phyloP scores from a whole-genome alignment of 306 rosid genomes.

The Glycine soja region DNA sequence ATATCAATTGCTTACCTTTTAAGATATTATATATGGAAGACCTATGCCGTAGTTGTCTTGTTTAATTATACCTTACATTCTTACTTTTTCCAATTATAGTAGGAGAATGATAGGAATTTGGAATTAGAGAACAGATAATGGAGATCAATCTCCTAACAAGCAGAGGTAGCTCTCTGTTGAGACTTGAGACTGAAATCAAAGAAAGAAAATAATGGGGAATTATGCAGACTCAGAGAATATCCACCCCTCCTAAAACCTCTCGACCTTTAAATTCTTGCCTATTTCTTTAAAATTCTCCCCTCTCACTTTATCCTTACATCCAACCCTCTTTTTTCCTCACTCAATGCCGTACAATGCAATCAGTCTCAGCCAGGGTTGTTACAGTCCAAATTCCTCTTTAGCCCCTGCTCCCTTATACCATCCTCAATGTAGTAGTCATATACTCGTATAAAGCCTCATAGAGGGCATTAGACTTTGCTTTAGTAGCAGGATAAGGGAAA shows the following conservation, averaged over 20 bases:
- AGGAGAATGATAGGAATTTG: constrained; percentile 1
- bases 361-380: neutral
- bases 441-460: neutral
- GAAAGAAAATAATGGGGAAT: neutral
- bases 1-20: neutral
- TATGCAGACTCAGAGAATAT: neutral
- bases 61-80: constrained; percentile 21
- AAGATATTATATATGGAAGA: constrained; percentile 8
- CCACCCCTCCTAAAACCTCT: neutral
- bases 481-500: neutral
- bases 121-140: constrained; percentile 20
- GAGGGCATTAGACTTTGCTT: constrained; percentile 13
- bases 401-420: neutral
- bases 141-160: constrained; percentile 18
- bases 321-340: neutral
- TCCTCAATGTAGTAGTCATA: neutral
- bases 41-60: constrained; percentile 2
- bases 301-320: neutral
- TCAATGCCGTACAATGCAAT: neutral
- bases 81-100: constrained; percentile 3
- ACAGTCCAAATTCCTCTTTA: neutral
- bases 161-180: neutral
- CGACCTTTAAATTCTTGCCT: neutral
- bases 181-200: neutral
- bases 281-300: neutral